Evolutionary conservation across 2,329 filamentous ascomycete genomes (phyloP).

Genomic region (Ophiostoma australiae): DNA sequence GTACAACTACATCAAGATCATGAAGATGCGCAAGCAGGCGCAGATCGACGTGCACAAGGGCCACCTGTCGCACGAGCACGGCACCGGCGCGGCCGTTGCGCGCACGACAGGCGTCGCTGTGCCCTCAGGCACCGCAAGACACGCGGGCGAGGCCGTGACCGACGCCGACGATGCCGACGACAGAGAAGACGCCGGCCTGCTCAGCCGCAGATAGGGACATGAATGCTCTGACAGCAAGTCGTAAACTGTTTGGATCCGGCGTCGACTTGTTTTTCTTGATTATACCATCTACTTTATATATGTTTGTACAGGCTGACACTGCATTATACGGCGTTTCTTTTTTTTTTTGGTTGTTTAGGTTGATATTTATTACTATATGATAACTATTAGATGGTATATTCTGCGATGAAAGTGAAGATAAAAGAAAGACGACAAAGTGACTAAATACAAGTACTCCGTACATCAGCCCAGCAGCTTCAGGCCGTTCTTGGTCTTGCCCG

Average conservation of each 20-base stretch:
- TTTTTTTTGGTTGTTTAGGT: not conserved
- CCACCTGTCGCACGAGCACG: slow-evolving; percentile 28
- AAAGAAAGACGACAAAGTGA: not conserved
- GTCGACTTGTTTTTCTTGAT: not conserved
- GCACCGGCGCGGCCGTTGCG: not conserved
- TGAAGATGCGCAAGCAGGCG: slow-evolving; percentile 78
- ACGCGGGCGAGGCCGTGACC: not conserved
- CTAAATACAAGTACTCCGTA: not conserved
- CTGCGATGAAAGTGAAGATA: not conserved
- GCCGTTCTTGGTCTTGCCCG: slow-evolving; percentile 63
- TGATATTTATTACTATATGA: not conserved
- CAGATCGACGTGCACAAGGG: slow-evolving; percentile 46
- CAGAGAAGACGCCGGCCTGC: slow-evolving; percentile 12
- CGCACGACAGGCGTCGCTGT: not conserved
- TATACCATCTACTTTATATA: not conserved
- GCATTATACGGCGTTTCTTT: slow-evolving; percentile 7
- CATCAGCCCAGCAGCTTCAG: slow-evolving; percentile 55
- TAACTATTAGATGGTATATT: slow-evolving; percentile 5
- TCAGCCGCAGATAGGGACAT: not conserved
- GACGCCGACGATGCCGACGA: not conserved
- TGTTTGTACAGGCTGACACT: not conserved
- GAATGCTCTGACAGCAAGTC: not conserved
- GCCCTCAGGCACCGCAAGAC: not conserved
- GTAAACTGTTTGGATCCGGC: not conserved
- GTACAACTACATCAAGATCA: slow-evolving; percentile 94